phyloP scores from a whole-genome alignment of 495 filamentous ascomycete genomes.

The Tetracladium setigerum region DNA sequence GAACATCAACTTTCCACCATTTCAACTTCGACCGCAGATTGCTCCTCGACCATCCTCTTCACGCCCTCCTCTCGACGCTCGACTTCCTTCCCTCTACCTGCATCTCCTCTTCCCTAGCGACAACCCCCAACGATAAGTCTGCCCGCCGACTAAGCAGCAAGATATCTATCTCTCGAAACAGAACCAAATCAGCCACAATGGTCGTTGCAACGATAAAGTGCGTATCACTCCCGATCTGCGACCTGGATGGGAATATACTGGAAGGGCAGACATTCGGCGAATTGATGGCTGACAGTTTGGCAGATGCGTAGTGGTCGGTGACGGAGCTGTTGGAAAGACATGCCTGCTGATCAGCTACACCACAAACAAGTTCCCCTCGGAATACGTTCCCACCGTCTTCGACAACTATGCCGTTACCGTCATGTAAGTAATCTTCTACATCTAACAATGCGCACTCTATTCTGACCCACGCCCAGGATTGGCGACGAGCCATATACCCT shows the following conservation, averaged over 20 bases:
- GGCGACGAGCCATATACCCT: slow-evolving; percentile 98
- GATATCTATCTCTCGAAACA: no score
- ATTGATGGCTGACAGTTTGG: no score
- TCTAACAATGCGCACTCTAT: background rate
- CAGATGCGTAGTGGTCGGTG: slow-evolving; percentile 98
- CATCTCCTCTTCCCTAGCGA: no score
- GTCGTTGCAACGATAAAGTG: slow-evolving; percentile 82
- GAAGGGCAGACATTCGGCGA: slow-evolving; percentile 1
- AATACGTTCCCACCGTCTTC: slow-evolving; percentile 99
- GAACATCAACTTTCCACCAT: no score
- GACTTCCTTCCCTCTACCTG: no score
- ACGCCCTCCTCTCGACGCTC: no score
- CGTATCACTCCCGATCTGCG: slow-evolving; percentile 29
- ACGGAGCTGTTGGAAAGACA: slow-evolving; percentile 98
- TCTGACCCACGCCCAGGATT: slow-evolving; percentile 61
- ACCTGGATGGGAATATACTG: slow-evolving; percentile 1
- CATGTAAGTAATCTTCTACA: slow-evolving; percentile 65
- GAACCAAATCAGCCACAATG: no score
- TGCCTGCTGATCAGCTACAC: slow-evolving; percentile 98
- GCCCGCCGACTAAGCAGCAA: no score
- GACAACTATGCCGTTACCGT: slow-evolving; percentile 99
- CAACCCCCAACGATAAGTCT: no score
- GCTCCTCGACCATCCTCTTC: no score
- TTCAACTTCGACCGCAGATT: no score
- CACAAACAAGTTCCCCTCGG: slow-evolving; percentile 98